These are phyloP conservation scores for Globisporangium splendens DNA, from an alignment of 352 stramenopile genomes.

Conservation along the genomic window DNA sequence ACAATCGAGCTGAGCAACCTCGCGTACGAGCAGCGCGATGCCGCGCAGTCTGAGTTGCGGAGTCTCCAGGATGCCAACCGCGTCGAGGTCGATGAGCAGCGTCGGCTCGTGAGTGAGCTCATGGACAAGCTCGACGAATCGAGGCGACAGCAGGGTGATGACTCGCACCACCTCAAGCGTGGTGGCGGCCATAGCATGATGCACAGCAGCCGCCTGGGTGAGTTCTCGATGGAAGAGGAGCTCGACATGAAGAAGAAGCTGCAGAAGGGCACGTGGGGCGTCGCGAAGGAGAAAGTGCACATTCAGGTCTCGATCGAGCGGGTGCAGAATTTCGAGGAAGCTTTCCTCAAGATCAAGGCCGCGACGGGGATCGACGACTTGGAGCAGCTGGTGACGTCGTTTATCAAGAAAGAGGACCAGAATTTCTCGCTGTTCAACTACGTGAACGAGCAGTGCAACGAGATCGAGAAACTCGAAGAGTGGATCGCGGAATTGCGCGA, in stretches of 20 bases:
- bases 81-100: constrained; percentile 70
- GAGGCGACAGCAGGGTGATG: constrained; percentile 34
- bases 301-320: constrained; percentile 88
- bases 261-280: constrained; percentile 74
- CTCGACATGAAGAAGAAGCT: constrained; percentile 68
- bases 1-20: constrained; percentile 95
- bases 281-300: constrained; percentile 85
- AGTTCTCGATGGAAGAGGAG: constrained; percentile 60
- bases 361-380: constrained; percentile 91
- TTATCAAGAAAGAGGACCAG: constrained; percentile 96
- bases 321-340: constrained; percentile 94
- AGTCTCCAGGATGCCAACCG: constrained; percentile 91
- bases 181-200: background rate
- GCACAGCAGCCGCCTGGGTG: constrained; percentile 22
- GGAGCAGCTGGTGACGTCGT: constrained; percentile 89
- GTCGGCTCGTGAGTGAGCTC: constrained; percentile 48
- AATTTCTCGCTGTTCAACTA: constrained; percentile 97
- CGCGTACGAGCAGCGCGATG: constrained; percentile 94
- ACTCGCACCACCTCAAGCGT: constrained; percentile 20
- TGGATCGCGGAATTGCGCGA: constrained; percentile 63
- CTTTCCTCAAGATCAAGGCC: constrained; percentile 92
- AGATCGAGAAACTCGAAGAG: constrained; percentile 92
- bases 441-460: constrained; percentile 92
- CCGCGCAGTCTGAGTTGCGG: constrained; percentile 90
- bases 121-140: constrained; percentile 63